Evolutionary conservation across 495 filamentous ascomycete species (phyloP).

Genomic region (Saxispiralis lemnorum): DNA sequence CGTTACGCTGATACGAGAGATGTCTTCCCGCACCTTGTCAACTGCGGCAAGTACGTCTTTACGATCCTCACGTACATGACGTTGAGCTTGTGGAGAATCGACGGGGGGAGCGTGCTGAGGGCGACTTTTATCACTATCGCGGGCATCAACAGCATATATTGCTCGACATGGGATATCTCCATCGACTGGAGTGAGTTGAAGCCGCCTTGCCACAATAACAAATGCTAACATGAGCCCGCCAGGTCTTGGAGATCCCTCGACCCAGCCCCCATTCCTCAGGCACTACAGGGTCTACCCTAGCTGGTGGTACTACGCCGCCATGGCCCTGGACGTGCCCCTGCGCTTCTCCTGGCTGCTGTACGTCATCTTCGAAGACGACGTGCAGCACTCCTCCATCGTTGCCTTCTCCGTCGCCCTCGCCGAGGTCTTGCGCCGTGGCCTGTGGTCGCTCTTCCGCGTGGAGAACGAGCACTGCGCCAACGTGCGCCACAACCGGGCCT

Average conservation of each 20-base stretch:
- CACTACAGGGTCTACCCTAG: slow-evolving; percentile 47
- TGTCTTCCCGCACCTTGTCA: slow-evolving; percentile 79
- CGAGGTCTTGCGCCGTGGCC: slow-evolving; percentile 63
- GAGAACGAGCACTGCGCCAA: slow-evolving; percentile 53
- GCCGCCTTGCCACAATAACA: background rate
- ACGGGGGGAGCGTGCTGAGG: slow-evolving; percentile 35
- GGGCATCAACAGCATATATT: slow-evolving; percentile 63
- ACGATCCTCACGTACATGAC: slow-evolving; percentile 35
- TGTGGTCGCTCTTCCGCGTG: slow-evolving; percentile 85
- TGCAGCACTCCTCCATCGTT: slow-evolving; percentile 62
- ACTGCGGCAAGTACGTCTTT: slow-evolving; percentile 78
- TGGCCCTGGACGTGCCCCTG: slow-evolving; percentile 69
- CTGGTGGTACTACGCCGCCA: slow-evolving; percentile 59
- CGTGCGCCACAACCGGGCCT: slow-evolving; percentile 67
- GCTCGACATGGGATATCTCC: slow-evolving; percentile 81
- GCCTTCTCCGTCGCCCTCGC: slow-evolving; percentile 59
- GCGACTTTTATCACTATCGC: slow-evolving; percentile 65
- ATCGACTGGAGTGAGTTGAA: slow-evolving; percentile 66
- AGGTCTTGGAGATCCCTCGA: too few species aligned
- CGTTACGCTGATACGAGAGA: slow-evolving; percentile 78
- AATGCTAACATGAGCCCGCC: too few species aligned
- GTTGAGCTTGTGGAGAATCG: slow-evolving; percentile 36
- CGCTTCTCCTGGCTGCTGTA: slow-evolving; percentile 95
- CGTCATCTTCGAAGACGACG: slow-evolving; percentile 56
- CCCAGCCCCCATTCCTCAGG: slow-evolving; percentile 45